Conservation (phyloP, 2,329 filamentous ascomycete genomes). For the Fusarium sarcochroum region DNA sequence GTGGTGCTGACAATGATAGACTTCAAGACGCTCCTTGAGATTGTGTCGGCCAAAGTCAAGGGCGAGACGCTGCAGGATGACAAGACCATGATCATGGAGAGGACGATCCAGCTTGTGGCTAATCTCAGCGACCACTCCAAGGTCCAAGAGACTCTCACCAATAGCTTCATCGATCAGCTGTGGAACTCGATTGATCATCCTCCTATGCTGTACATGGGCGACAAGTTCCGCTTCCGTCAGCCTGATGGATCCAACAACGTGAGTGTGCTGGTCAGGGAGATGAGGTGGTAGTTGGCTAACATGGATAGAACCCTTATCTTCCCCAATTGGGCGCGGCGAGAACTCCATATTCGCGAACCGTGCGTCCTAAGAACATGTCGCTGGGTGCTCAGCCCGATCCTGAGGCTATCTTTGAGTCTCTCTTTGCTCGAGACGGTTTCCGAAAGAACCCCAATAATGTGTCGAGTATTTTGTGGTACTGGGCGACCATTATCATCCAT, state of each 20-base stretch:
- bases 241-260: conserved; percentile 80
- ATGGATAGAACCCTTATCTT: conserved; percentile 70
- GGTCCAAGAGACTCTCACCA: conserved; percentile 73
- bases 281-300: conserved; percentile 5
- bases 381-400: conserved; percentile 78
- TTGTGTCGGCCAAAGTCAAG: conserved; percentile 74
- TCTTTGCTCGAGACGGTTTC: conserved; percentile 68
- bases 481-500: conserved; percentile 81
- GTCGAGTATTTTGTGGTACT: conserved; percentile 79
- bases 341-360: conserved; percentile 76
- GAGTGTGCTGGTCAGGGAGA: background rate
- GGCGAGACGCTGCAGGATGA: conserved; percentile 77
- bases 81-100: conserved; percentile 83
- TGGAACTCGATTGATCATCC: conserved; percentile 82
- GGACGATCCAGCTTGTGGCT: conserved; percentile 78
- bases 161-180: conserved; percentile 76
- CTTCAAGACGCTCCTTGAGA: conserved; percentile 71
- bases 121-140: conserved; percentile 74
- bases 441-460: conserved; percentile 78
- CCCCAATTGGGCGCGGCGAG: conserved; percentile 77
- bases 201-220: conserved; percentile 74
- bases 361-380: conserved; percentile 70
- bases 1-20: conserved; percentile 59
- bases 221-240: conserved; percentile 75
- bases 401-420: conserved; percentile 70